Conservation (phyloP, 2,329 filamentous ascomycete species). For the Arthrocladium fulminans region DNA sequence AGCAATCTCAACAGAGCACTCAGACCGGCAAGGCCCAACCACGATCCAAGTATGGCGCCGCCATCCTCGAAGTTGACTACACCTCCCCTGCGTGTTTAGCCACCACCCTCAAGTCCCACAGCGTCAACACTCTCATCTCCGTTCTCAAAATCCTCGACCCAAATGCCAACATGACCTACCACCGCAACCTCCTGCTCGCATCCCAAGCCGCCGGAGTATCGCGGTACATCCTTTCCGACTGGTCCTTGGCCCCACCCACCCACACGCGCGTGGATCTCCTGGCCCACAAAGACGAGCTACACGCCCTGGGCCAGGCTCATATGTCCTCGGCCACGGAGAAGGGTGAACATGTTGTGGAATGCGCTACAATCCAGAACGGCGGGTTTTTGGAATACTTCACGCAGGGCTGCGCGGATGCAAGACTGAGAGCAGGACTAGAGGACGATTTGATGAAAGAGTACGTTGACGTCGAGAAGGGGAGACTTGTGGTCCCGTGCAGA, state of each 20-base stretch:
- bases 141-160: constrained; percentile 21
- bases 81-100: constrained; percentile 17
- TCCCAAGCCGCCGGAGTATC: constrained; percentile 36
- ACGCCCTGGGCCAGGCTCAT: constrained; percentile 15
- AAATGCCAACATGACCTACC: constrained; percentile 24
- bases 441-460: constrained; percentile 11
- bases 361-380: constrained; percentile 26
- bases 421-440: constrained; percentile 18
- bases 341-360: constrained; percentile 22
- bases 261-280: constrained; percentile 22
- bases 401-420: constrained; percentile 17
- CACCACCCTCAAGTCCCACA: constrained; percentile 14
- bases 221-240: constrained; percentile 41
- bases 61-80: constrained; percentile 27
- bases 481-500: constrained; percentile 24
- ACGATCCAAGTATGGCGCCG: constrained; percentile 11
- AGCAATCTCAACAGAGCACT: constrained; percentile 10
- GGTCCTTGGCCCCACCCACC: constrained; percentile 22
- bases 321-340: constrained; percentile 18
- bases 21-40: constrained; percentile 9
- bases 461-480: constrained; percentile 17
- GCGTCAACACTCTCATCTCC: constrained; percentile 25
- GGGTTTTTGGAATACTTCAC: constrained; percentile 31
- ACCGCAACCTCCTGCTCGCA: constrained; percentile 36
- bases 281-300: constrained; percentile 21